Conservation (phyloP, 495 filamentous ascomycete species). For the Arthonia radiata region DNA sequence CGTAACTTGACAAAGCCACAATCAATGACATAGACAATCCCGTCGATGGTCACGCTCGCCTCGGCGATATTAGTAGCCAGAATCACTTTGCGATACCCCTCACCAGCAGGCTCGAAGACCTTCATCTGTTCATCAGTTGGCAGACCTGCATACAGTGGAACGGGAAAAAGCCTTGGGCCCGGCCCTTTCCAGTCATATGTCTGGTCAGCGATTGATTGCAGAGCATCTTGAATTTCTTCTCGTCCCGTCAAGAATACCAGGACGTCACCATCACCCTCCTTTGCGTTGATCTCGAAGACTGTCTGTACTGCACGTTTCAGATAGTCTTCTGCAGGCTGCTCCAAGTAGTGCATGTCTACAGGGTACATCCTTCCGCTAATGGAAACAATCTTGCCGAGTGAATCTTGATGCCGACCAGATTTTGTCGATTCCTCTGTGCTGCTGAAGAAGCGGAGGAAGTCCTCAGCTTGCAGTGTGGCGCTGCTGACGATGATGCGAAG, state of each 20-base stretch:
- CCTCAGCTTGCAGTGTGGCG: slow-evolving; percentile 79
- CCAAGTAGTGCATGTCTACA: slow-evolving; percentile 69
- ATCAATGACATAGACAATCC: slow-evolving; percentile 81
- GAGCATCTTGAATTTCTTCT: slow-evolving; percentile 40
- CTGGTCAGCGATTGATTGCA: slow-evolving; percentile 58
- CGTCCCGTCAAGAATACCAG: slow-evolving; percentile 25
- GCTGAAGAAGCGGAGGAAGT: slow-evolving; percentile 70
- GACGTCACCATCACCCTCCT: slow-evolving; percentile 66
- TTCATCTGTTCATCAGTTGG: slow-evolving; percentile 78
- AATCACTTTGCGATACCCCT: slow-evolving; percentile 72
- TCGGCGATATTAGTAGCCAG: slow-evolving; percentile 94
- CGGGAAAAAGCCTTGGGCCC: slow-evolving; percentile 40
- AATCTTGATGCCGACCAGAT: no score
- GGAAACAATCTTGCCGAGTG: slow-evolving; percentile 52
- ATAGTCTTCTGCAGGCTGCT: slow-evolving; percentile 65
- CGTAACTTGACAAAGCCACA: slow-evolving; percentile 79
- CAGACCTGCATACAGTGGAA: slow-evolving; percentile 77
- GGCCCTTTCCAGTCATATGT: slow-evolving; percentile 46
- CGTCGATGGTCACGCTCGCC: slow-evolving; percentile 82
- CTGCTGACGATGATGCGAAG: slow-evolving; percentile 73
- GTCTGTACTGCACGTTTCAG: slow-evolving; percentile 68
- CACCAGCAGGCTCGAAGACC: slow-evolving; percentile 69
- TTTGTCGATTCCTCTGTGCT: no score
- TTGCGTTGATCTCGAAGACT: slow-evolving; percentile 79
- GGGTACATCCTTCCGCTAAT: slow-evolving; percentile 81